phyloP scores from a whole-genome alignment of 768 basidiomycete species.

The Vishniacozyma victoriae region DNA sequence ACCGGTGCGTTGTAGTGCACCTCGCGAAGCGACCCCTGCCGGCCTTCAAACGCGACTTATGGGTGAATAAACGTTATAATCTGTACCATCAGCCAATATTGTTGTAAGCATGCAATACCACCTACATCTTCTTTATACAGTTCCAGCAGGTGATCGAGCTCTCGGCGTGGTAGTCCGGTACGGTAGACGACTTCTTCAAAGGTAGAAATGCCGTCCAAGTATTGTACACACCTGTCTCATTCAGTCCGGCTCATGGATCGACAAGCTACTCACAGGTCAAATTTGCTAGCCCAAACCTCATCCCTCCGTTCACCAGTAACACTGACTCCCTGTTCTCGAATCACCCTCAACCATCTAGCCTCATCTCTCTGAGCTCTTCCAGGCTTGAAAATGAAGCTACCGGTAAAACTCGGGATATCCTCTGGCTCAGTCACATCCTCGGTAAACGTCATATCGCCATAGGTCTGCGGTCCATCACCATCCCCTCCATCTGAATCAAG shows the following conservation, averaged over 20 bases:
- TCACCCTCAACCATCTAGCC: constrained; percentile 79
- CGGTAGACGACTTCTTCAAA: constrained; percentile 91
- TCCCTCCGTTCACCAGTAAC: constrained; percentile 48
- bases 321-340: constrained; percentile 65
- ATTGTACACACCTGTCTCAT: constrained; percentile 71
- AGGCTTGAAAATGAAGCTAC: constrained; percentile 66
- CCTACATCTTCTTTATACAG: constrained; percentile 84
- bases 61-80: constrained; percentile 39
- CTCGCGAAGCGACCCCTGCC: too few species aligned
- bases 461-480: constrained; percentile 6
- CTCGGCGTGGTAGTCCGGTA: constrained; percentile 75
- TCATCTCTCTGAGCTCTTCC: constrained; percentile 71
- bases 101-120: constrained; percentile 2
- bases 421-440: constrained; percentile 50
- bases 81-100: constrained; percentile 8
- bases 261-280: constrained; percentile 59
- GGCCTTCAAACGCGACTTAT: too few species aligned
- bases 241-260: background rate
- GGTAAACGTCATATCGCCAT: constrained; percentile 44
- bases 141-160: constrained; percentile 73
- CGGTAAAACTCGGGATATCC: constrained; percentile 28
- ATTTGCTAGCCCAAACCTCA: constrained; percentile 61
- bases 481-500: constrained; percentile 31
- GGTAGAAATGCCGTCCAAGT: constrained; percentile 85
- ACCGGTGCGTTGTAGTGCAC: too few species aligned